These are phyloP conservation scores for Cichorium intybus DNA, from an alignment of 140 eudicot species.

Conservation along the genomic window DNA sequence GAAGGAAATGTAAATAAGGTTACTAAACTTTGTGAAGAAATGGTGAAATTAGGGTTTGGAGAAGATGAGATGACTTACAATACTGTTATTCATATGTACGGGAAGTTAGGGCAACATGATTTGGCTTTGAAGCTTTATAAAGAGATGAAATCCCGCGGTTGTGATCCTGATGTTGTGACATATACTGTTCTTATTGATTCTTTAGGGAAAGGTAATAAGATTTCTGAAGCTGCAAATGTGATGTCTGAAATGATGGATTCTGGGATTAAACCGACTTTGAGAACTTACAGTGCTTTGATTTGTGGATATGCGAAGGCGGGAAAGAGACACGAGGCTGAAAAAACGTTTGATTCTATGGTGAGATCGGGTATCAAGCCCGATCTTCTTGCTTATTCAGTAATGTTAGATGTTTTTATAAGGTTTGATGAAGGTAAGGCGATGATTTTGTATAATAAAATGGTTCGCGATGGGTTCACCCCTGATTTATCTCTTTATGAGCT, in stretches of 20 bases:
- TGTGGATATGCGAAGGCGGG: slow-evolving; percentile 97
- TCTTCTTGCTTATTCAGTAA: slow-evolving; percentile 74
- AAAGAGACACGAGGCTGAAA: slow-evolving; percentile 64
- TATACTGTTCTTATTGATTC: slow-evolving; percentile 84
- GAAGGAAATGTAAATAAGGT: slow-evolving; percentile 73
- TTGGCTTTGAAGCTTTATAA: slow-evolving; percentile 59
- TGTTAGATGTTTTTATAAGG: slow-evolving; percentile 69
- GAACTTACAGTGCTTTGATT: slow-evolving; percentile 89
- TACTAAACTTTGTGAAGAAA: slow-evolving; percentile 61
- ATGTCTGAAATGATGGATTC: slow-evolving; percentile 93
- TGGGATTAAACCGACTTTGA: slow-evolving; percentile 77
- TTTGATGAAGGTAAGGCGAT: slow-evolving; percentile 58
- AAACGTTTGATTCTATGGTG: slow-evolving; percentile 65
- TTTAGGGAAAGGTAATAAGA: slow-evolving; percentile 79
- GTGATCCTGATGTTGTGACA: slow-evolving; percentile 88
- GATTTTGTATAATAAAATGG: slow-evolving; percentile 63
- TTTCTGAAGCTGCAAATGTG: slow-evolving; percentile 77
- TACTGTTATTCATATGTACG: slow-evolving; percentile 89
- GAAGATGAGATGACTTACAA: slow-evolving; percentile 94
- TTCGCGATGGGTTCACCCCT: slow-evolving; percentile 58
- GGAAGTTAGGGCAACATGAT: slow-evolving; percentile 74
- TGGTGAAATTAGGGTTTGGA: slow-evolving; percentile 74
- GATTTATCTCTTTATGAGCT: slow-evolving; percentile 61
- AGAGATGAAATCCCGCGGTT: slow-evolving; percentile 76
- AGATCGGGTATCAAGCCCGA: slow-evolving; percentile 87